These are phyloP conservation scores for Globisporangium acanthophoron DNA, from an alignment of 352 stramenopile genomes.

Conservation along the genomic window DNA sequence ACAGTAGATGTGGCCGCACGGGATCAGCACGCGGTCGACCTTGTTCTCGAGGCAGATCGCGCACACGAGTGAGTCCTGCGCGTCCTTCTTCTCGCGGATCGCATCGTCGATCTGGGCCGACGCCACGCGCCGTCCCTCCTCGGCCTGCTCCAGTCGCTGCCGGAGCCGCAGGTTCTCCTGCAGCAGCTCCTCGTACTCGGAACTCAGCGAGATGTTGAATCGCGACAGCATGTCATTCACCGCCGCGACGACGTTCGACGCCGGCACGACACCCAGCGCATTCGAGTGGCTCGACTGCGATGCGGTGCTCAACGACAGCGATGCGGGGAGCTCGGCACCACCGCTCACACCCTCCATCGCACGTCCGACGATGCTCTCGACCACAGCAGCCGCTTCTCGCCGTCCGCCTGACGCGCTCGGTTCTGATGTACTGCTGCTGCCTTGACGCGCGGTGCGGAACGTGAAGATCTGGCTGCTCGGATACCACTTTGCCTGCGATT, in stretches of 20 bases:
- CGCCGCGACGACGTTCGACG: constrained; percentile 54
- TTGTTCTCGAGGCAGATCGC: constrained; percentile 78
- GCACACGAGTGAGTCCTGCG: constrained; percentile 67
- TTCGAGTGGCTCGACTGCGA: not conserved
- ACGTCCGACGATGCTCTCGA: not conserved
- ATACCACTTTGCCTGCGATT: constrained; percentile 30
- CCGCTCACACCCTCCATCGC: not conserved
- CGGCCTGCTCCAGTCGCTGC: constrained; percentile 50
- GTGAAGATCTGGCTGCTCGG: constrained; percentile 63
- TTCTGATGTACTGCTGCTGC: not conserved
- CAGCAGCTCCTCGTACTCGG: constrained; percentile 59
- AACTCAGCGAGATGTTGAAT: constrained; percentile 66
- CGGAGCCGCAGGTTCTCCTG: constrained; percentile 60
- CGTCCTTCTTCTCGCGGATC: constrained; percentile 69
- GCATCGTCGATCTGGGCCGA: constrained; percentile 58
- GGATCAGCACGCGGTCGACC: constrained; percentile 77
- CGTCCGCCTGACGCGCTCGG: too few species aligned
- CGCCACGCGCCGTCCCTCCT: constrained; percentile 54
- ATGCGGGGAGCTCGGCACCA: constrained; percentile 11
- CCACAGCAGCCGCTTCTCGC: not conserved
- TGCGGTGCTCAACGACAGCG: constrained; percentile 7
- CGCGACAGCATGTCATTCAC: constrained; percentile 72
- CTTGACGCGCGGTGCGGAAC: constrained; percentile 49
- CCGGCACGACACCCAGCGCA: constrained; percentile 14
- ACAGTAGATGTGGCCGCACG: constrained; percentile 84